Percentiles rank a stretch among this genome's conserved stretches.
These are phyloP conservation scores for Phytophthora brassicae DNA, from an alignment of 352 stramenopile species.

Conservation along the genomic window DNA sequence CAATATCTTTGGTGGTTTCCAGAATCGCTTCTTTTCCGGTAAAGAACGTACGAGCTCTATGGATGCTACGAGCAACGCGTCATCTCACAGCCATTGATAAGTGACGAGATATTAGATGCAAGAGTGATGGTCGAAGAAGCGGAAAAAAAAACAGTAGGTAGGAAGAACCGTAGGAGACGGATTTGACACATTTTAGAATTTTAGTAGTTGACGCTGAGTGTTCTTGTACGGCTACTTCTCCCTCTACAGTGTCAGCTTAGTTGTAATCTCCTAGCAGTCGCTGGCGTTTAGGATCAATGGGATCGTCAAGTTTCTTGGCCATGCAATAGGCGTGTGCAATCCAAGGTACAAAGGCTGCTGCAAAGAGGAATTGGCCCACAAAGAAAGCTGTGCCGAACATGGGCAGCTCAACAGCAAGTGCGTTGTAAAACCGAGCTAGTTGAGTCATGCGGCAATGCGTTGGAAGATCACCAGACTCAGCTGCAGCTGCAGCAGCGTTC, in stretches of 20 bases:
- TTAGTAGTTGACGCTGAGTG: constrained; percentile 28
- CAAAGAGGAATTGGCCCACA: constrained; percentile 71
- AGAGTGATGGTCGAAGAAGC: not conserved
- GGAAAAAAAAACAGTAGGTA: constrained; percentile 20
- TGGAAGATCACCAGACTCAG: constrained; percentile 26
- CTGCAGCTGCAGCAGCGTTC: constrained; percentile 35
- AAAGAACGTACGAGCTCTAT: constrained; percentile 63
- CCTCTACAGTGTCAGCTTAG: constrained; percentile 11
- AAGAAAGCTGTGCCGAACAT: constrained; percentile 81
- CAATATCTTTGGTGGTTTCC: constrained; percentile 70
- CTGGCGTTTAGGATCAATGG: constrained; percentile 67
- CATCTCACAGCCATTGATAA: constrained; percentile 32
- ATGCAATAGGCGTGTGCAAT: constrained; percentile 72
- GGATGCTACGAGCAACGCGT: constrained; percentile 42
- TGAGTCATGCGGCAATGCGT: constrained; percentile 75
- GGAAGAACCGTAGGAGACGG: constrained; percentile 8
- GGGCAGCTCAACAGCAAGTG: constrained; percentile 64
- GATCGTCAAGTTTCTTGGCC: constrained; percentile 61
- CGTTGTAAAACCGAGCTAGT: constrained; percentile 82
- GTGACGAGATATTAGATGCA: constrained; percentile 19
- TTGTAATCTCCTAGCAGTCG: constrained; percentile 61
- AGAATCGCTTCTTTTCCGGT: constrained; percentile 71
- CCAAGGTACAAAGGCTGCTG: constrained; percentile 78
- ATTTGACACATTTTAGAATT: constrained; percentile 31
- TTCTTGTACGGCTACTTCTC: constrained; percentile 12